A percentile compares a stretch with the other conserved stretches of the same genome.
Conservation (phyloP, 106 monocot genomes). For the Amphibolis antarctica region DNA sequence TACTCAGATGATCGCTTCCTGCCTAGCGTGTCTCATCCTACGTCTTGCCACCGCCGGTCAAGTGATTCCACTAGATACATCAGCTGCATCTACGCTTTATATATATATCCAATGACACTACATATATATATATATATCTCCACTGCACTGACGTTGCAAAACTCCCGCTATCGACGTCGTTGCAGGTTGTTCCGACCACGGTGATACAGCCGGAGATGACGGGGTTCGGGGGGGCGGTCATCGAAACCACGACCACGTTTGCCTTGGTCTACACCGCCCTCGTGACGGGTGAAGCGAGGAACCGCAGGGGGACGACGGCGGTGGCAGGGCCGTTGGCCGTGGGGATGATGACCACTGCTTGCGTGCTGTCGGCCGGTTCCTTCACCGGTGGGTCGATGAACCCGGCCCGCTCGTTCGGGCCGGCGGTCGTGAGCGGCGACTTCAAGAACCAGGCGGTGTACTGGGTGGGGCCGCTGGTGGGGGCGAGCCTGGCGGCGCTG, state of each 20-base stretch:
- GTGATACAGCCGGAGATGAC: slow-evolving; percentile 67
- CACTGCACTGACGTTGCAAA: no score
- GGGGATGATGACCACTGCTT: slow-evolving; percentile 33
- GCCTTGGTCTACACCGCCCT: slow-evolving; percentile 48
- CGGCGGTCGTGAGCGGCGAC: slow-evolving; percentile 47
- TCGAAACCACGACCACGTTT: slow-evolving; percentile 45
- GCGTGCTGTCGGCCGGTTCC: slow-evolving; percentile 47
- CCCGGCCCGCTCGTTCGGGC: slow-evolving; percentile 61
- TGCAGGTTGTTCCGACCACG: slow-evolving; percentile 64
- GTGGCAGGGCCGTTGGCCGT: slow-evolving; percentile 25
- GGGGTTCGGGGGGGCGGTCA: slow-evolving; percentile 56
- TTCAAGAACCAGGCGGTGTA: slow-evolving; percentile 65
- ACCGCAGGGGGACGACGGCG: slow-evolving; percentile 2
- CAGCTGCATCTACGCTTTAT: no score
- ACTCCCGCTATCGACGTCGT: no score
- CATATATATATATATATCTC: no score
- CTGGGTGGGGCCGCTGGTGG: slow-evolving; percentile 61
- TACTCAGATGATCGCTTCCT: slow-evolving; percentile 50
- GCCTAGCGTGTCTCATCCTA: slow-evolving; percentile 72
- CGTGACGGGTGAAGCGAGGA: slow-evolving; percentile 31
- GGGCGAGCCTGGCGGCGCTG: slow-evolving; percentile 38
- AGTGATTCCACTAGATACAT: slow-evolving; percentile 14
- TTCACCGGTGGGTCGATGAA: slow-evolving; percentile 78
- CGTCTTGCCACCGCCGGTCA: slow-evolving; percentile 57
- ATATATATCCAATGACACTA: no score